Evolutionary conservation across 106 monocot genomes (phyloP).

Genomic region (Amphibolis antarctica): DNA sequence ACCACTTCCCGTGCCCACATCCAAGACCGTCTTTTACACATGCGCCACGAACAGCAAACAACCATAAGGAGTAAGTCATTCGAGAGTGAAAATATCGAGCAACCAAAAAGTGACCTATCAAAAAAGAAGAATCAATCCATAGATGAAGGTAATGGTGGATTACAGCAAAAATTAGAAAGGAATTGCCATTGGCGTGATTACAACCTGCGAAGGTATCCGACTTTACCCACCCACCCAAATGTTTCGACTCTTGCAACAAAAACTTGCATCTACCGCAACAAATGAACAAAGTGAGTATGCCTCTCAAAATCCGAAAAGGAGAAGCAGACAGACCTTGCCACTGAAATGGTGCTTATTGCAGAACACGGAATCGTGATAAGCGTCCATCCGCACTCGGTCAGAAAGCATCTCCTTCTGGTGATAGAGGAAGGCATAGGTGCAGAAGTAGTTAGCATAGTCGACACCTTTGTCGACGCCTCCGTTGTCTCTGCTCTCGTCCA

Average conservation of each 20-base stretch:
- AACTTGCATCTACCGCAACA: too few species aligned
- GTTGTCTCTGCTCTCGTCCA: too few species aligned
- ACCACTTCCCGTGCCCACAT: slow-evolving; percentile 94
- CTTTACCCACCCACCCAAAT: too few species aligned
- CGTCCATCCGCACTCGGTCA: slow-evolving; percentile 93
- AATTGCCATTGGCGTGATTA: too few species aligned
- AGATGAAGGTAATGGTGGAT: too few species aligned
- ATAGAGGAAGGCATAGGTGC: slow-evolving; percentile 86
- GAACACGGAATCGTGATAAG: slow-evolving; percentile 80
- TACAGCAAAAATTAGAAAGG: too few species aligned
- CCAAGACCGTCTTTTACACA: slow-evolving; percentile 51
- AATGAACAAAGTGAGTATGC: too few species aligned
- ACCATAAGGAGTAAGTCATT: not conserved
- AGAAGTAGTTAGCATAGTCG: slow-evolving; percentile 98
- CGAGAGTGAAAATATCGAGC: not conserved
- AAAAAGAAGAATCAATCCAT: too few species aligned
- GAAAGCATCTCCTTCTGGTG: slow-evolving; percentile 99
- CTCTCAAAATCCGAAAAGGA: too few species aligned
- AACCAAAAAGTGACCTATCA: too few species aligned
- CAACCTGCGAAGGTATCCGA: too few species aligned
- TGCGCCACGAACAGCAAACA: not conserved
- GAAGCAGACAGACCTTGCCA: slow-evolving; percentile 55
- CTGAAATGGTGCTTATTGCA: slow-evolving; percentile 69
- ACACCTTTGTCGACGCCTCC: slow-evolving; percentile 80
- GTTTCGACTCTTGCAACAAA: too few species aligned